Percentiles rank a stretch among this genome's conserved stretches.
These are phyloP conservation scores for Excoecaria cochinchinensis DNA, from an alignment of 345 rosid genomes.

Conservation along the genomic window DNA sequence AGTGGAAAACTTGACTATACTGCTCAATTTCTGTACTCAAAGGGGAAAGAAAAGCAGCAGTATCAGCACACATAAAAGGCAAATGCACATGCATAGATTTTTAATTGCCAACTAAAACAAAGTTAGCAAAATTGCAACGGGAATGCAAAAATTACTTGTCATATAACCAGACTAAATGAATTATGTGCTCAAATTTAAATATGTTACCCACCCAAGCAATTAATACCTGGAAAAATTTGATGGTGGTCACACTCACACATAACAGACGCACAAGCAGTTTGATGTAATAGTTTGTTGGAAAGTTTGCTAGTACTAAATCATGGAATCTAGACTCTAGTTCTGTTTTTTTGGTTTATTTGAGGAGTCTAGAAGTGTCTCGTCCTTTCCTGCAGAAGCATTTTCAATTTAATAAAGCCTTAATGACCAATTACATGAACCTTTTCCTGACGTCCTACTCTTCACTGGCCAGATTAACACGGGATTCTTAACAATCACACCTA, in stretches of 20 bases:
- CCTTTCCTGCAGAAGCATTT: neutral
- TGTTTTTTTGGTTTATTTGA: neutral
- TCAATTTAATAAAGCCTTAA: neutral
- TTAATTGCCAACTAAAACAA: neutral
- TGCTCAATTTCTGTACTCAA: slow-evolving; percentile 21
- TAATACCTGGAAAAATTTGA: too few relatives aligned
- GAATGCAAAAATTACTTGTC: neutral
- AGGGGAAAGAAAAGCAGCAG: neutral
- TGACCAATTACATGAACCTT: neutral
- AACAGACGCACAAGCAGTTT: neutral
- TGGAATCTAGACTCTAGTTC: neutral
- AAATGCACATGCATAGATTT: neutral
- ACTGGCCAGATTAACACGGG: neutral
- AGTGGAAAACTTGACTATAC: slow-evolving; percentile 18
- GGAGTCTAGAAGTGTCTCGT: neutral
- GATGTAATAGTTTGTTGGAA: neutral
- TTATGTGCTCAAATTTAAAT: neutral
- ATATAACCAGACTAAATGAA: neutral
- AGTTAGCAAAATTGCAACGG: neutral
- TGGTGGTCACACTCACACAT: neutral
- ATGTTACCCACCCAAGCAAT: neutral
- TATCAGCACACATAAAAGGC: neutral
- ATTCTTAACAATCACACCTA: slow-evolving; percentile 1
- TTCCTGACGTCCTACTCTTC: neutral
- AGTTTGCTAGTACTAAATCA: neutral